Base-by-base conservation (phyloP, 352 stramenopile species). In the Bremia lactucae region DNA sequence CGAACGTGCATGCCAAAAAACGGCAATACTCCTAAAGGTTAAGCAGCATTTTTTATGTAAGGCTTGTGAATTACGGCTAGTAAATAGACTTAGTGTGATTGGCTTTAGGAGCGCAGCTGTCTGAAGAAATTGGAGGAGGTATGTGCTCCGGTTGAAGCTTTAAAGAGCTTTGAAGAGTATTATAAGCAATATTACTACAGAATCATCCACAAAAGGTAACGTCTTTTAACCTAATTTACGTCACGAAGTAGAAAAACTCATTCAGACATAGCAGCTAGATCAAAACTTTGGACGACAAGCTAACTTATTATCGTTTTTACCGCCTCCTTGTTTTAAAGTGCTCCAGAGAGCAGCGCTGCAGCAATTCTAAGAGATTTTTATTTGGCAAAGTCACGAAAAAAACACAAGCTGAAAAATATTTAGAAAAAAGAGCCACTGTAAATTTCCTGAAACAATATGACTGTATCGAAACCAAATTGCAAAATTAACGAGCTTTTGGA, bases 51-150 rank as follows among this genome's bases (percentile, higher is more conserved):
- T n/a, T n/a, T n/a, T n/a, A n/a, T n/a, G n/a, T n/a, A n/a, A n/a
- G n/a, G n/a, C n/a, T n/a, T n/a, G n/a, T n/a, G n/a, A n/a, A n/a
- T n/a, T n/a, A n/a, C n/a, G n/a, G n/a, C n/a, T n/a, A n/a, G n/a
- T n/a, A 29, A 6, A 33, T 33, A 16, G 28, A 18, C 23, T 9
- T 14, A 82, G 62, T 85, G 75, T 45, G 69, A 85, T 26, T 87
- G 73, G 73, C 59, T 85, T 21, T 62, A 83, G 37, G 77, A 89
- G 19, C 62, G 80, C 15, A 66, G 47, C 3, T 62, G 80, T 4
- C 36, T 85, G 13, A 79, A 70, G 42, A 82, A 68, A 14, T 51
- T 86, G 9, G 72, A 86, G 50, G 70, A 82, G 46, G 72, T 80
- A 31, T 13, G 36, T 38, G 8, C 14, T 25, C 39, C 53, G 1